A percentile compares a stretch with the other conserved stretches of the same genome.
Conservation (phyloP, 2,329 filamentous ascomycete species). For the Diaporthe aspalathi region DNA sequence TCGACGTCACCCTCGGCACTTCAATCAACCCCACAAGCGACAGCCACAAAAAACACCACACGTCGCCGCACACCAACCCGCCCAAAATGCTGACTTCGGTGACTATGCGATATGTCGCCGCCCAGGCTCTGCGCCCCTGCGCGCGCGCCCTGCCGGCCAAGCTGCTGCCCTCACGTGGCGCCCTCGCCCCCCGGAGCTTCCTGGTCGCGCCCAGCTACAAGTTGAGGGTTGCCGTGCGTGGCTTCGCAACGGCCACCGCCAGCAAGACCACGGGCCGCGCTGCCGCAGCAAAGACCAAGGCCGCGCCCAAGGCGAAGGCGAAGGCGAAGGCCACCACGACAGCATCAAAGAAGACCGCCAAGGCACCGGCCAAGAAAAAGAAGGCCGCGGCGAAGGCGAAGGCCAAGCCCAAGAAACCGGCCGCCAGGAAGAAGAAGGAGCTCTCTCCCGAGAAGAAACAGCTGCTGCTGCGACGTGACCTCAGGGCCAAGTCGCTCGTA, state of each 20-base stretch:
- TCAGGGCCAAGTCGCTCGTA: conserved; percentile 57
- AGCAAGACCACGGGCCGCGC: conserved; percentile 33
- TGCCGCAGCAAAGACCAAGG: conserved; percentile 41
- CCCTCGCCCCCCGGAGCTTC: conserved; percentile 32
- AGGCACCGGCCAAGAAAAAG: conserved; percentile 40
- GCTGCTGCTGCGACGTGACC: conserved; percentile 48
- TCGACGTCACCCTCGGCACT: conserved; percentile 19
- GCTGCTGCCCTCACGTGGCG: conserved; percentile 34
- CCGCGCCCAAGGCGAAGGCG: conserved; percentile 41
- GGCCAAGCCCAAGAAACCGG: conserved; percentile 40
- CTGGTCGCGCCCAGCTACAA: conserved; percentile 36
- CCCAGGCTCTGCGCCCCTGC: conserved; percentile 35
- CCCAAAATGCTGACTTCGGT: conserved; percentile 30
- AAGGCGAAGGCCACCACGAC: conserved; percentile 40
- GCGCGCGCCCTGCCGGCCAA: conserved; percentile 30
- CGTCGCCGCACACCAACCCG: neutral
- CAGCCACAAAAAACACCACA: conserved; percentile 1
- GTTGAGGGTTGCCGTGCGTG: conserved; percentile 36
- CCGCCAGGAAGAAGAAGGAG: conserved; percentile 48
- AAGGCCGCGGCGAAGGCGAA: conserved; percentile 39
- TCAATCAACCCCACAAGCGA: conserved; percentile 21
- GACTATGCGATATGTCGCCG: conserved; percentile 29
- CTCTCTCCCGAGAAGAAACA: conserved; percentile 53
- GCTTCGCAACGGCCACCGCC: conserved; percentile 40
- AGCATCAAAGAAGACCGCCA: conserved; percentile 43